phyloP scores from a whole-genome alignment of 768 basidiomycete species.

The Coprinopsis cinerea region DNA sequence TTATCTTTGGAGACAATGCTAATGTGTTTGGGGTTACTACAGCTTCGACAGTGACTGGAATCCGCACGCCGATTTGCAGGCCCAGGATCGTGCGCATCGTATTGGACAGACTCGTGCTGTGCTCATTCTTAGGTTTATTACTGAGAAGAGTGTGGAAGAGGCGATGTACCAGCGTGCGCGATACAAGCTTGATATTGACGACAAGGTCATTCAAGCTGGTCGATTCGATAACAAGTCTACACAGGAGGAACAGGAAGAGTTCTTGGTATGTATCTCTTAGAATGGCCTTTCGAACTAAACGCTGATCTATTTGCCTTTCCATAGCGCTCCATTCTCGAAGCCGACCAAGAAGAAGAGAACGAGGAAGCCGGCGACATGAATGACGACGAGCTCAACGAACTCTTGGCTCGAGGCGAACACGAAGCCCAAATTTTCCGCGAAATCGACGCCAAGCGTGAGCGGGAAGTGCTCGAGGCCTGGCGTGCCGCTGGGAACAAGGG shows the following conservation, averaged over 20 bases:
- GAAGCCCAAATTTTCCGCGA: constrained; percentile 73
- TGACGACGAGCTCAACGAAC: constrained; percentile 90
- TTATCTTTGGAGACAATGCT: neutral
- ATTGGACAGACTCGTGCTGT: constrained; percentile 99
- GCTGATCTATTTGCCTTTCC: constrained; percentile 7
- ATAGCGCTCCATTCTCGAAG: constrained; percentile 85
- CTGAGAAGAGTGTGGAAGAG: constrained; percentile 97
- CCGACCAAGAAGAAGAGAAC: constrained; percentile 85
- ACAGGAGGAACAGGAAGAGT: constrained; percentile 95
- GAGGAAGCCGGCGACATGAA: constrained; percentile 91
- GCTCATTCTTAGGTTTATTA: constrained; percentile 93
- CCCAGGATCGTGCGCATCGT: constrained; percentile 99
- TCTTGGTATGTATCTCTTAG: constrained; percentile 57
- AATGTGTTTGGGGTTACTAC: constrained; percentile 11
- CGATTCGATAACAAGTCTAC: constrained; percentile 99
- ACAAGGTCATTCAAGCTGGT: constrained; percentile 98
- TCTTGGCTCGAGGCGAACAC: constrained; percentile 80
- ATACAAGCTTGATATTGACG: constrained; percentile 96
- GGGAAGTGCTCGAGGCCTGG: constrained; percentile 61
- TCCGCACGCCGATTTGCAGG: constrained; percentile 98
- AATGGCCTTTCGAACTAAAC: constrained; percentile 6
- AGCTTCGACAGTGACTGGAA: constrained; percentile 91
- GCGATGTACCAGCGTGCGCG: constrained; percentile 94
- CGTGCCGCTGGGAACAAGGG: constrained; percentile 68
- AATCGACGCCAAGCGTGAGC: constrained; percentile 79